Conservation (phyloP, 805 yeast species). For the Yamadazyma phyllophila region DNA sequence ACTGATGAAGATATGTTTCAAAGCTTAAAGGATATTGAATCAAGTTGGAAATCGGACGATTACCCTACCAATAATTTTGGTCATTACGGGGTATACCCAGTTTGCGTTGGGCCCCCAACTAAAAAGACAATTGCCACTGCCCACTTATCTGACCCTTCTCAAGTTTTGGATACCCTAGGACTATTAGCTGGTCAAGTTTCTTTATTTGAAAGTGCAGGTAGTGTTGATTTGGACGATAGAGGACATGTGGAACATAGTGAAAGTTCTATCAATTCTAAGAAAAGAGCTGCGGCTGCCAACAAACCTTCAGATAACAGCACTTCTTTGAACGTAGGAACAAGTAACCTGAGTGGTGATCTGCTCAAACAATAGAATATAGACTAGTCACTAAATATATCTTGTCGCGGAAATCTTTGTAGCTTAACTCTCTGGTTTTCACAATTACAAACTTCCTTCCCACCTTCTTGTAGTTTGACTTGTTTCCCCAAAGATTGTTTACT, state of each 20-base stretch:
- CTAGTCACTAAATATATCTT: background rate
- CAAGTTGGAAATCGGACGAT: conserved; percentile 44
- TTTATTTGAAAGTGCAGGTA: conserved; percentile 73
- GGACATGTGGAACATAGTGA: conserved; percentile 60
- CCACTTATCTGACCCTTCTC: conserved; percentile 78
- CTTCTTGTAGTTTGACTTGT: background rate
- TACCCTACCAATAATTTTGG: conserved; percentile 46
- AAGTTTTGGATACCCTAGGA: conserved; percentile 82
- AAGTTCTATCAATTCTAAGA: conserved; percentile 41
- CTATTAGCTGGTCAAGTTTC: conserved; percentile 76
- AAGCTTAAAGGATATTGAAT: conserved; percentile 64
- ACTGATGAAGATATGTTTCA: conserved; percentile 98
- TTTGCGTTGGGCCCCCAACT: conserved; percentile 90
- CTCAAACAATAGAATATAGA: background rate
- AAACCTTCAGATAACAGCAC: background rate
- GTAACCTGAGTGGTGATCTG: background rate
- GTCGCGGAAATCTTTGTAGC: background rate
- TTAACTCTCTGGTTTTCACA: background rate
- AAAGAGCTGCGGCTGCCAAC: conserved; percentile 26
- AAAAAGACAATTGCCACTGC: conserved; percentile 83
- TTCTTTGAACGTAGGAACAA: background rate
- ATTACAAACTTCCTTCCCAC: background rate
- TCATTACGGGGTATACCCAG: conserved; percentile 70
- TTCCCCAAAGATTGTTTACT: too few species aligned
- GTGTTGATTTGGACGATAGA: conserved; percentile 71